Evolutionary conservation across 805 yeast genomes (phyloP).

Genomic region (Peterozyma xylosa): DNA sequence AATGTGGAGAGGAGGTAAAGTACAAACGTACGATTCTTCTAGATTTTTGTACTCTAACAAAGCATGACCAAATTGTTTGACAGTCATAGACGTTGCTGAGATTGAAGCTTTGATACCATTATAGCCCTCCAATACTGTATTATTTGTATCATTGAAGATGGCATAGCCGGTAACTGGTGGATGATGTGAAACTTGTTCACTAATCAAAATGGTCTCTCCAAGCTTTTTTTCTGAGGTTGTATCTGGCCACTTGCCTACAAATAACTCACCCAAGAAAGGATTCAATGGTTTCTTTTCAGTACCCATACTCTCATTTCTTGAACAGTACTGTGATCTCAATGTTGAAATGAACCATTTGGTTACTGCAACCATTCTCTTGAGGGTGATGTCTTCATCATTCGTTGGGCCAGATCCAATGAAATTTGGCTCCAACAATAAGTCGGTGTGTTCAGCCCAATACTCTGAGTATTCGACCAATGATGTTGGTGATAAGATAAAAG

Average conservation of each 20-base stretch:
- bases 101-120: constrained; percentile 83
- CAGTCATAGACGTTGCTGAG: constrained; percentile 67
- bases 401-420: constrained; percentile 31
- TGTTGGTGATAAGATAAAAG: constrained; percentile 86
- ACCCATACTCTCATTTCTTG: constrained; percentile 88
- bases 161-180: constrained; percentile 97
- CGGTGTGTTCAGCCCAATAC: constrained; percentile 94
- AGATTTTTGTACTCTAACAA: constrained; percentile 55
- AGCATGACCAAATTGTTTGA: constrained; percentile 92
- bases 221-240: constrained; percentile 33
- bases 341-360: constrained; percentile 89
- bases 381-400: constrained; percentile 40
- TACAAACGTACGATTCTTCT: constrained; percentile 64
- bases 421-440: constrained; percentile 68
- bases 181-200: constrained; percentile 96
- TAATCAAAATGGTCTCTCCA: constrained; percentile 72
- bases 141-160: constrained; percentile 63
- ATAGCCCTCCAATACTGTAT: constrained; percentile 75
- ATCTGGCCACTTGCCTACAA: constrained; percentile 82
- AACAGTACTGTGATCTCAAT: constrained; percentile 86
- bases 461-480: constrained; percentile 88
- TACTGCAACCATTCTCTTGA: constrained; percentile 72
- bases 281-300: constrained; percentile 94
- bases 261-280: constrained; percentile 93
- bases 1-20: constrained; percentile 92